Evolutionary conservation across 495 filamentous ascomycete genomes (phyloP).

Genomic region (Annulohypoxylon stygium): DNA sequence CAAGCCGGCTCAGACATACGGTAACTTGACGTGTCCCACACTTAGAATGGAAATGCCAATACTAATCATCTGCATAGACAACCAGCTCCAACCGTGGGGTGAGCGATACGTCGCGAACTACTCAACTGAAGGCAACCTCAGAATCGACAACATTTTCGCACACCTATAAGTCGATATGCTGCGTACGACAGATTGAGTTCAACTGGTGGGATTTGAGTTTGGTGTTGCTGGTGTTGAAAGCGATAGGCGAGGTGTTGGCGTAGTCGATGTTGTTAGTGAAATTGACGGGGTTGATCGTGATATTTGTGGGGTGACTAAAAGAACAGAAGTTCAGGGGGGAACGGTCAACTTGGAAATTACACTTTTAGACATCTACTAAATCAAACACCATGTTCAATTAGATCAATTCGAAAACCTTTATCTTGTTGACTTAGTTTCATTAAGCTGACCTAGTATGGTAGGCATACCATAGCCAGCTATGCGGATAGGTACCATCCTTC

Average conservation of each 20-base stretch:
- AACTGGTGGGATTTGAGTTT: background rate
- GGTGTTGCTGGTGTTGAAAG: slow-evolving; percentile 22
- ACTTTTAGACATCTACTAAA: slow-evolving; percentile 8
- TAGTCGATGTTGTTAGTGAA: slow-evolving; percentile 3
- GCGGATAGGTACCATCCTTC: background rate
- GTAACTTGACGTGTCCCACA: slow-evolving; percentile 39
- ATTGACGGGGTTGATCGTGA: background rate
- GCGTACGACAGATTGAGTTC: background rate
- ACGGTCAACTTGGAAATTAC: slow-evolving; percentile 2
- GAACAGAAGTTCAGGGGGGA: background rate
- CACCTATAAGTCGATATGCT: slow-evolving; percentile 18
- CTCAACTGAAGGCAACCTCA: slow-evolving; percentile 27
- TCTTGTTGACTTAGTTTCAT: background rate
- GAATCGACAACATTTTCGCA: slow-evolving; percentile 45
- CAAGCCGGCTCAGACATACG: slow-evolving; percentile 58
- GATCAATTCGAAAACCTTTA: background rate
- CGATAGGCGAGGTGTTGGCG: background rate
- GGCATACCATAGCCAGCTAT: background rate
- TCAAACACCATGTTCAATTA: background rate
- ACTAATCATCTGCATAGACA: slow-evolving; percentile 40
- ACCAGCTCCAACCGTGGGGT: slow-evolving; percentile 42
- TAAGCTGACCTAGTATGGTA: background rate
- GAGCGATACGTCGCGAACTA: slow-evolving; percentile 42
- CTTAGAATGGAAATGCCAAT: background rate
- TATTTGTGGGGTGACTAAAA: slow-evolving; percentile 3